These are phyloP conservation scores for Xylaria arbuscula DNA, from an alignment of 2,329 filamentous ascomycete species.

Conservation along the genomic window DNA sequence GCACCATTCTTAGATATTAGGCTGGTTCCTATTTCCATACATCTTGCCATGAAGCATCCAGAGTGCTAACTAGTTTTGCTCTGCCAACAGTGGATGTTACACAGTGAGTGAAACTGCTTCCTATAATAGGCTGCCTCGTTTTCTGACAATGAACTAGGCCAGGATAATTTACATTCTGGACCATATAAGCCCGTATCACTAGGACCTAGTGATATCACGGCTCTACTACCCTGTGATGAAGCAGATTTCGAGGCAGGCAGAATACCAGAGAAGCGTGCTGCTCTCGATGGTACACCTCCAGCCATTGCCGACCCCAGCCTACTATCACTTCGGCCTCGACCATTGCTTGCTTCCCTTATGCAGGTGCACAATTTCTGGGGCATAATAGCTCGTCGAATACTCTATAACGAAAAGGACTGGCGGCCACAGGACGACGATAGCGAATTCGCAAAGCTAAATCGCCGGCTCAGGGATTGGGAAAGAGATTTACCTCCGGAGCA, in stretches of 20 bases:
- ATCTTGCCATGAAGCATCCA: neutral
- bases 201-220: constrained; percentile 64
- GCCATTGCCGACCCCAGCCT: constrained; percentile 60
- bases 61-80: constrained; percentile 19
- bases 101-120: constrained; percentile 53
- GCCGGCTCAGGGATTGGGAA: constrained; percentile 62
- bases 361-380: constrained; percentile 68
- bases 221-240: constrained; percentile 65
- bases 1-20: neutral
- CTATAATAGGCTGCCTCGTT: constrained; percentile 13
- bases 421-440: constrained; percentile 60
- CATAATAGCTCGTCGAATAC: constrained; percentile 60
- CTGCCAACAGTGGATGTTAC: constrained; percentile 65
- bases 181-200: constrained; percentile 63
- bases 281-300: constrained; percentile 64
- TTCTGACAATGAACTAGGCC: constrained; percentile 50
- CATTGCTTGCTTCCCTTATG: constrained; percentile 66
- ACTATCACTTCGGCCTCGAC: constrained; percentile 57
- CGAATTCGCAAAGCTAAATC: constrained; percentile 59
- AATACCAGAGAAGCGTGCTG: constrained; percentile 62
- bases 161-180: constrained; percentile 67
- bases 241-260: constrained; percentile 61
- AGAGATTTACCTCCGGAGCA: constrained; percentile 59
- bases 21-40: neutral
- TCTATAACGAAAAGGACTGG: constrained; percentile 57